Conservation (phyloP, 2,329 filamentous ascomycete species). For the Coniochaeta ligniaria region DNA sequence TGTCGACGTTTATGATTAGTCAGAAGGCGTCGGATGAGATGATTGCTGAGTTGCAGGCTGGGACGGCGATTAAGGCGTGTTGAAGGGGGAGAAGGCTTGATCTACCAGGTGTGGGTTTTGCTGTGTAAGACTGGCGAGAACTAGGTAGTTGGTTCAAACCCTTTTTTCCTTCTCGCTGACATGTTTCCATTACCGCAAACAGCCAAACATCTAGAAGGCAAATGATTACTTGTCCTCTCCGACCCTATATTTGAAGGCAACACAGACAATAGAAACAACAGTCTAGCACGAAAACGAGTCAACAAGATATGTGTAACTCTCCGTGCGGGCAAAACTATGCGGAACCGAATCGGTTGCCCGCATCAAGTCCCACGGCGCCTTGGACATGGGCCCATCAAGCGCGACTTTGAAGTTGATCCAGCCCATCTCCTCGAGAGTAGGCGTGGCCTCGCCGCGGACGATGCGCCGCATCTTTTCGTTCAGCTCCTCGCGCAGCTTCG, state of each 20-base stretch:
- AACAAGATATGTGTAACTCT: not conserved
- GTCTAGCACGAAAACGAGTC: too few species aligned
- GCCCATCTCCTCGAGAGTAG: not conserved
- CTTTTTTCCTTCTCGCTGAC: too few species aligned
- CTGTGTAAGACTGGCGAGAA: too few species aligned
- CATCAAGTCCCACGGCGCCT: not conserved
- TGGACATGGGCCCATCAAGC: not conserved
- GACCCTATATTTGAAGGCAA: too few species aligned
- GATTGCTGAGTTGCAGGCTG: conserved; percentile 16
- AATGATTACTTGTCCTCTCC: too few species aligned
- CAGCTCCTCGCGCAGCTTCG: not conserved
- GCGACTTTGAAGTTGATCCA: not conserved
- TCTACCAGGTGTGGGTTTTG: not conserved
- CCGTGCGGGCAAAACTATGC: not conserved
- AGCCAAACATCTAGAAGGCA: too few species aligned
- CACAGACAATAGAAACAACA: too few species aligned
- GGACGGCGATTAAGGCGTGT: conserved; percentile 3
- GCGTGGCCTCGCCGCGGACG: not conserved
- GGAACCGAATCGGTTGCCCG: not conserved
- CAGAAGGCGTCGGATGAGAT: conserved; percentile 58
- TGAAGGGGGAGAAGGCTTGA: not conserved
- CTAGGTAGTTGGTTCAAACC: too few species aligned
- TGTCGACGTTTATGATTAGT: conserved; percentile 49
- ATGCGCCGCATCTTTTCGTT: not conserved
- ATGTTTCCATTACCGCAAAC: too few species aligned